A percentile compares a stretch with the other conserved stretches of the same genome.
These are phyloP conservation scores for Bipolaris zeicola DNA, from an alignment of 2,329 filamentous ascomycete genomes.

Conservation along the genomic window DNA sequence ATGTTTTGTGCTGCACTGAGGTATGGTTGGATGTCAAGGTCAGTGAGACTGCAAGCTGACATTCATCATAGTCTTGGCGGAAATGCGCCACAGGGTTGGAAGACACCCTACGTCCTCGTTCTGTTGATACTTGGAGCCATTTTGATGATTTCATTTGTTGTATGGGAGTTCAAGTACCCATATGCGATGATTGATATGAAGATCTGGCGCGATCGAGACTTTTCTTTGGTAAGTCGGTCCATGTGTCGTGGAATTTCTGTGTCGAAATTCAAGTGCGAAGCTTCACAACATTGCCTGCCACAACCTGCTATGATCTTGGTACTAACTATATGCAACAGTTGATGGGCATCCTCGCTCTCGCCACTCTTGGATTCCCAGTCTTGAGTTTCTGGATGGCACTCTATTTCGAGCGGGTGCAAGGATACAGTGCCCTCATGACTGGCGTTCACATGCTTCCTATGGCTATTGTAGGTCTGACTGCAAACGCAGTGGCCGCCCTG, in stretches of 20 bases:
- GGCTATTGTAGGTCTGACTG: constrained; percentile 65
- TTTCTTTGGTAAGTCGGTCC: constrained; percentile 58
- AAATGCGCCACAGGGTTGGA: constrained; percentile 67
- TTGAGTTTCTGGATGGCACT: constrained; percentile 68
- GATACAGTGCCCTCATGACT: constrained; percentile 61
- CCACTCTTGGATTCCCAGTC: constrained; percentile 67
- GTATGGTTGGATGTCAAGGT: constrained; percentile 42
- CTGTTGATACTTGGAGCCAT: constrained; percentile 65
- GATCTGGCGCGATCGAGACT: constrained; percentile 66
- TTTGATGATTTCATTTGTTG: constrained; percentile 62
- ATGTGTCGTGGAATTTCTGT: too few relatives aligned
- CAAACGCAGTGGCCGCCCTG: constrained; percentile 67
- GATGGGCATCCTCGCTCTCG: constrained; percentile 62
- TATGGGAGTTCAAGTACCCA: constrained; percentile 64
- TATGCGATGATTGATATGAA: constrained; percentile 59
- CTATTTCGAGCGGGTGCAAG: constrained; percentile 65
- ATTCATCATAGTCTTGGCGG: constrained; percentile 49
- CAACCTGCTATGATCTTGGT: constrained; percentile 24
- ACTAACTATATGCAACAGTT: constrained; percentile 42
- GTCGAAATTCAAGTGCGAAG: too few relatives aligned
- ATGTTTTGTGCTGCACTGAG: constrained; percentile 67
- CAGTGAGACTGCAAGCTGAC: constrained; percentile 14
- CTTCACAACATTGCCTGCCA: neutral
- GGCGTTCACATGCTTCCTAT: constrained; percentile 70
- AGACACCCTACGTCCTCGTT: constrained; percentile 64